phyloP scores from a whole-genome alignment of 1,139 yeast species.

The Pichia sp. region DNA sequence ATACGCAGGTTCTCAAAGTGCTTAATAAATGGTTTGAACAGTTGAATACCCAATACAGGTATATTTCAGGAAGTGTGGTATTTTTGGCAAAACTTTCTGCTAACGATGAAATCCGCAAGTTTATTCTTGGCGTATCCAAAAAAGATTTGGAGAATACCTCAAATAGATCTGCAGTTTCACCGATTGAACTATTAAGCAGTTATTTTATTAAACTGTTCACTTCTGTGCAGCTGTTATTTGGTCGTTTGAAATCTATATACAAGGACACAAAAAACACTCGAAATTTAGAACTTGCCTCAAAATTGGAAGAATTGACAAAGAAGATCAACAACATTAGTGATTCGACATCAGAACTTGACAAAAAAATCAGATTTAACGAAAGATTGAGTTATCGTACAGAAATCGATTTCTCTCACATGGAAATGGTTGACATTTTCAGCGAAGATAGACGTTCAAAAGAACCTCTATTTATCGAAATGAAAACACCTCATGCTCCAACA shows the following conservation, averaged over 20 bases:
- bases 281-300: slow-evolving; percentile 6
- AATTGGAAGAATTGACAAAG: slow-evolving; percentile 12
- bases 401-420: slow-evolving; percentile 22
- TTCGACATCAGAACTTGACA: slow-evolving; percentile 24
- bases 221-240: slow-evolving; percentile 21
- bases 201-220: slow-evolving; percentile 26
- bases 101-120: slow-evolving; percentile 18
- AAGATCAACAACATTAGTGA: slow-evolving; percentile 23
- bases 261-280: slow-evolving; percentile 13
- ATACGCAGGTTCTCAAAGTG: slow-evolving; percentile 18
- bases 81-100: slow-evolving; percentile 22
- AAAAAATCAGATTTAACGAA: slow-evolving; percentile 24
- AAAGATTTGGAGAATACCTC: slow-evolving; percentile 15
- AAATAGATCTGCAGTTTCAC: slow-evolving; percentile 22
- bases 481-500: slow-evolving; percentile 8
- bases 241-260: slow-evolving; percentile 19
- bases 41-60: slow-evolving; percentile 20
- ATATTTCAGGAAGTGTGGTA: slow-evolving; percentile 24
- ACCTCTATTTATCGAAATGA: slow-evolving; percentile 20
- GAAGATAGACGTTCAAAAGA: slow-evolving; percentile 19
- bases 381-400: slow-evolving; percentile 19
- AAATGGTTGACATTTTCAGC: slow-evolving; percentile 25
- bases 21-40: slow-evolving; percentile 21
- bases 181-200: slow-evolving; percentile 23
- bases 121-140: slow-evolving; percentile 17